Evolutionary conservation across 2,329 filamentous ascomycete genomes (phyloP), one percentile per base, ranked within the genome.

Genomic region (Shiraia sp.): DNA sequence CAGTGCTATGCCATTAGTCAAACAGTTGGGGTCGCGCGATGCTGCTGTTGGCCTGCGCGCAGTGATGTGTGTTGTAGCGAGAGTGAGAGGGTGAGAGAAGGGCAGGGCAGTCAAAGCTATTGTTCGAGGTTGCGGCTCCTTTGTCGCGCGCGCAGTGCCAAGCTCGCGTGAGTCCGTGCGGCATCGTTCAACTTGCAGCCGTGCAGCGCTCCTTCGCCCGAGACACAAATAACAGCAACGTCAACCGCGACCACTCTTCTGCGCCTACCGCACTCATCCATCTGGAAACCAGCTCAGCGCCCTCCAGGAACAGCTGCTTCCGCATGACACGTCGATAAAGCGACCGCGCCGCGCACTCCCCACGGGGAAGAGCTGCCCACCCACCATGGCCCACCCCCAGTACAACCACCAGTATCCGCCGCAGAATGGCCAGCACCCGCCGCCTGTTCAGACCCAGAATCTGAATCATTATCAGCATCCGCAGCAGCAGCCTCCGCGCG

Each of bases 401-500:
- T 55, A 63, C 53, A 55, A 58, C 46, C 57, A 54, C 41, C 50
- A 68, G 47, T 60, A 65, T 19, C 50, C 51, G 47, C 54, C 52
- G 47, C 60, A 64, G 35, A 53, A 58, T 12, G 39, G 42, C 43
- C 49, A 52, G 29, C 49, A 51, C 33, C 57, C 61, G 51, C 64
- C 58, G 44, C 66, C 55, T 23, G 63, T 67, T 32, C 68, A 68
- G 49, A 65, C 63, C 17, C 59, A 65, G 49, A 75, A 78, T 29
- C 62, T 65, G 27, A 57, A 56, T 42, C 62, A 63, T 53, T 42
- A 78, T 36, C 82, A 39, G 28, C 57, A 58, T 32, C 68, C 65
- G 53, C 52, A 78, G 36, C 82, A 49, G 44, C 61, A n/a, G n/a
- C n/a, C n/a, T n/a, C n/a, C n/a, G n/a, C n/a, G 64, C 49, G 37